Evolutionary conservation across 805 yeast species (phyloP).

Genomic region (Barnettozyma sucrosica): DNA sequence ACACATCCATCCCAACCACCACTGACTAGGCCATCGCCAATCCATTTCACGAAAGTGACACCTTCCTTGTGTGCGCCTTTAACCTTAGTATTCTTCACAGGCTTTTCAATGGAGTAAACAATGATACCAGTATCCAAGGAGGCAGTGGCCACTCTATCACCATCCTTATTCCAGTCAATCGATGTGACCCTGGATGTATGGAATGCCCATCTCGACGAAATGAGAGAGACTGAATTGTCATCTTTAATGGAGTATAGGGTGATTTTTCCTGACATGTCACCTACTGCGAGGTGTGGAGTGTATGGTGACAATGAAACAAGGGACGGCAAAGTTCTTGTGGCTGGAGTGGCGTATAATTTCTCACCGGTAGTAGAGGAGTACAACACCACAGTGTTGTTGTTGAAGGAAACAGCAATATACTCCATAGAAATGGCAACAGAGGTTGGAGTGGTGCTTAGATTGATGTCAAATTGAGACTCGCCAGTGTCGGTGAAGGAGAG

Average conservation of each 20-base stretch:
- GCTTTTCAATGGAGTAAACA: constrained; percentile 72
- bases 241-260: constrained; percentile 46
- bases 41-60: constrained; percentile 71
- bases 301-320: constrained; percentile 65
- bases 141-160: constrained; percentile 67
- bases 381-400: constrained; percentile 34
- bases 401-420: constrained; percentile 45
- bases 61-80: constrained; percentile 88
- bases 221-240: constrained; percentile 44
- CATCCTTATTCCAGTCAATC: constrained; percentile 74
- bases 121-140: constrained; percentile 80
- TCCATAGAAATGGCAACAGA: constrained; percentile 38
- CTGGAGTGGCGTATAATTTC: constrained; percentile 29
- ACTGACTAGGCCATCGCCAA: constrained; percentile 45
- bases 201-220: constrained; percentile 93
- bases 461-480: constrained; percentile 22
- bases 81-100: constrained; percentile 68
- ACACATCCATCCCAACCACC: constrained; percentile 81
- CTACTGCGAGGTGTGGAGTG: constrained; percentile 67
- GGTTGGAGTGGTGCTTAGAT: constrained; percentile 36
- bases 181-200: constrained; percentile 78
- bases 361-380: constrained; percentile 29
- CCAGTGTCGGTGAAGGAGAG: constrained; percentile 29
- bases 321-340: constrained; percentile 58
- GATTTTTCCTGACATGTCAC: constrained; percentile 84